Evolutionary conservation across 1,284 basidiomycete genomes (phyloP), one percentile per base, ranked within the genome.

Genomic region (Puccinia polysora): DNA sequence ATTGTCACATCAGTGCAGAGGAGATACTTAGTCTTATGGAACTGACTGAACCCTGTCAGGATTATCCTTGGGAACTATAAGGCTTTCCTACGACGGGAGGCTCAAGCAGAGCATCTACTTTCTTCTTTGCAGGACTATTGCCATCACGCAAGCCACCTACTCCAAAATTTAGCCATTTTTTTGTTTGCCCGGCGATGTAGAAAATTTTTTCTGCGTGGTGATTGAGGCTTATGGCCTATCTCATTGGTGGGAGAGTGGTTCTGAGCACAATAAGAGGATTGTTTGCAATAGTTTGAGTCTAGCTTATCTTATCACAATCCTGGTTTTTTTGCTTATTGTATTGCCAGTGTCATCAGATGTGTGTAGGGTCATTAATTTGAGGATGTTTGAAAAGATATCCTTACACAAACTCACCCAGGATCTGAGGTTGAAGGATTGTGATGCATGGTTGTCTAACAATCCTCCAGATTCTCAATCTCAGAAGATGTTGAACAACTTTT

Each of bases 321-420:
- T 60, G 1, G 4, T 47, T 4, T n/a, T 36, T 60, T 40, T 40
- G 6, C 3, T 15, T 14, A 18, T 20, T 36, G 18, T 47, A 5
- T 28, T 56, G 12, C 23, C 7, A 32, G 47, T 56, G 30, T 56
- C 23, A n/a, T 8, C 74, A 95, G 90, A 86, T 76, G 83, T 92
- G 43, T 86, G 87, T 68, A 80, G 82, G 6, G 87, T 95, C 74
- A 85, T 98, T 32, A 80, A 83, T 1, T 84, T 85, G 43, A 86
- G 92, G 28, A 86, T 90, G 40, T 89, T 86, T 78, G 95, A 99
- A 79, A 87, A 86, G 0, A 76, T 91, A 34, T 87, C 85, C 0
- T 80, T 98, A n/a, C 93, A 97, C 78, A 80, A 84, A 10, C 81
- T 91, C 2, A 76, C 95, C 23, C 91, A 96, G 80, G 85, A 86